These are phyloP conservation scores for Psilocybe azurescens DNA, from an alignment of 768 basidiomycete species.

Conservation along the genomic window DNA sequence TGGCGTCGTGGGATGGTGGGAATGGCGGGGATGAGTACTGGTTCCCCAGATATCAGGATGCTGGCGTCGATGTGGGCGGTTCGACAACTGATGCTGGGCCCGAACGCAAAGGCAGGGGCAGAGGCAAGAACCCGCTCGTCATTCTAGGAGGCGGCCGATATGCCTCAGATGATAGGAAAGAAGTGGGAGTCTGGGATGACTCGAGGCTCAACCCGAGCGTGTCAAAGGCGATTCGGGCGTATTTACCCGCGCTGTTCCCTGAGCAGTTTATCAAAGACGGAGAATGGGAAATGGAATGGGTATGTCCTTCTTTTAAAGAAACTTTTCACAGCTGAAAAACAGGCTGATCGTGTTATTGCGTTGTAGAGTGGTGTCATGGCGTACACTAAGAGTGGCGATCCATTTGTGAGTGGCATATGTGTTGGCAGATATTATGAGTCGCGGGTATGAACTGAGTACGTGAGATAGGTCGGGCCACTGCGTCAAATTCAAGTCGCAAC, in stretches of 20 bases:
- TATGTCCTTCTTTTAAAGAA: constrained; percentile 34
- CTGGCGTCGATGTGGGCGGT: background rate
- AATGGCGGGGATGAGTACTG: constrained; percentile 74
- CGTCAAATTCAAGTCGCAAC: constrained; percentile 21
- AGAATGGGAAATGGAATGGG: constrained; percentile 84
- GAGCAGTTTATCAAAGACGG: constrained; percentile 49
- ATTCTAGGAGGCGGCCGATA: constrained; percentile 13
- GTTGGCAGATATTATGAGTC: background rate
- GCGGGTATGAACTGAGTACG: background rate
- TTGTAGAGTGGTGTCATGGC: constrained; percentile 85
- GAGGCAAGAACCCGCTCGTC: constrained; percentile 2
- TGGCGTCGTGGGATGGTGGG: constrained; percentile 50
- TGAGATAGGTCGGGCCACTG: constrained; percentile 36
- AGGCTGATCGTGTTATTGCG: background rate
- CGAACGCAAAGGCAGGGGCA: background rate
- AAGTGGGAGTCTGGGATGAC: constrained; percentile 39
- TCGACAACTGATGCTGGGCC: no score
- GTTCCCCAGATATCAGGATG: constrained; percentile 64
- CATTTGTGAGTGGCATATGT: constrained; percentile 63
- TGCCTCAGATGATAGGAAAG: constrained; percentile 40
- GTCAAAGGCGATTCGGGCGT: constrained; percentile 54
- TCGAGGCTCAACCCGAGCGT: constrained; percentile 51
- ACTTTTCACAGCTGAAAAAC: background rate
- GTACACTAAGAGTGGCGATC: constrained; percentile 62
- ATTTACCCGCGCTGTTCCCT: constrained; percentile 64